Base-by-base conservation (phyloP, 495 filamentous ascomycete species). In the Aspergillus kassunensis region DNA sequence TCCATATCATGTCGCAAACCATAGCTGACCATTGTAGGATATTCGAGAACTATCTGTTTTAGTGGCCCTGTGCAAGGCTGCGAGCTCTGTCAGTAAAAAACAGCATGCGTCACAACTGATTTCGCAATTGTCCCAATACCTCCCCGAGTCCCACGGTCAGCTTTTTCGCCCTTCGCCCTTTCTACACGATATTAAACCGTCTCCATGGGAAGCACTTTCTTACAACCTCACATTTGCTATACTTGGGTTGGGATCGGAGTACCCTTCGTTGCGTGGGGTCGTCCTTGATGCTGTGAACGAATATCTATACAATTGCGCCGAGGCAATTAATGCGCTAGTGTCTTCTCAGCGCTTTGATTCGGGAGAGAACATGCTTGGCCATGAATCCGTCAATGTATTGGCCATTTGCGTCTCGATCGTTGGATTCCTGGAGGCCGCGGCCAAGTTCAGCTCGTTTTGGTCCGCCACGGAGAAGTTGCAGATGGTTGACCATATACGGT, bases 121-220 rank as follows among this genome's bases (percentile, higher is more conserved):
- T 15, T 67, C 72, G 3, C 90, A 91, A 60, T 69, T 98, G 29
- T 78, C 84, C 11, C 86, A 82, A 8, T 97, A 97, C 67, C 74
- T 97, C 29, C 80, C 87, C 48, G 89, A 96, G 62, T 85, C 88
- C 11, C 86, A 88, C 55, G 74, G 76, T 43, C 93, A 97, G 63
- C 63, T 77, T 20, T 87, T 97, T 54, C 80, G 81, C 7, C 71
- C 83, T 2, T 95, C 91, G 36, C 89, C 92, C 0, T 88, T 88
- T 64, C 83, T 97, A 51, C 85, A 82, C 31, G 83, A 79, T 53
- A 81, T 96, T 55, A 83, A 88, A 56, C 89, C 90, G 10, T 96
- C 92, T 3, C 95, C 93, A 12, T 93, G 89, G 81, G 93, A 97
- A 70, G 76, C 82, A 1, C 77, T 97, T 24, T 86, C 88, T n/a